Evolutionary conservation across 352 stramenopile species (phyloP), one percentile per base, ranked within the genome.

Genomic region (Globisporangium mamillatum): DNA sequence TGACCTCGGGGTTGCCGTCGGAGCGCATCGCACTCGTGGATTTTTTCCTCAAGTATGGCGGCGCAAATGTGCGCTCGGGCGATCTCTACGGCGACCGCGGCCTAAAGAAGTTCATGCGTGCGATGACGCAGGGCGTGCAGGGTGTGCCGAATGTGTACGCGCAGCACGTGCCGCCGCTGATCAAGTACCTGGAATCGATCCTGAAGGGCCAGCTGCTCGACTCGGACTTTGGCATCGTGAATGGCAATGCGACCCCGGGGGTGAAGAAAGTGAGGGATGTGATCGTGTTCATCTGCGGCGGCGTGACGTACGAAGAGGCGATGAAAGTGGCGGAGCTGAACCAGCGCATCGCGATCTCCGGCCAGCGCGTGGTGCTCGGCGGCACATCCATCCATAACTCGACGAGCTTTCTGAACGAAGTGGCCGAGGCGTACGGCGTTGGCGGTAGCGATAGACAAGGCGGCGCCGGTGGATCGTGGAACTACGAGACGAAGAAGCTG

Each of bases 281-380:
- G 34, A 95, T 99, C 67, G 91, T 99, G 57, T 99, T 98, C 75
- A 97, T 99, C 79, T 95, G 98, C 18, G 98, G 98, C 64, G 98
- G 98, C 66, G 93, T 94, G 32, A 99, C 98, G 9, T 99, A 99
- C 74, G 98, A 99, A 77, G 98, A 99, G 82, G 95, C 97, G n/a
- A 97, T 90, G 62, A 99, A 98, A 71, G 92, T 99, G 53, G 94
- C 85, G 25, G 93, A 99, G 73, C 92, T 99, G 63, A 99, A 99
- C 76, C 75, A 93, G 72, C 91, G 91, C 64, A 73, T 89, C 27
- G 82, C 78, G 3, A 83, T 88, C 72, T 84, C 78, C 46, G 93
- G 90, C 57, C 80, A 92, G 70, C 87, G 93, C 54, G 89, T 99
- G 48, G 78, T 99, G 59, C 82, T 99, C 54, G 97, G 95, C 44